phyloP scores from a whole-genome alignment of 2,329 filamentous ascomycete species.

The Cercospora sp. region DNA sequence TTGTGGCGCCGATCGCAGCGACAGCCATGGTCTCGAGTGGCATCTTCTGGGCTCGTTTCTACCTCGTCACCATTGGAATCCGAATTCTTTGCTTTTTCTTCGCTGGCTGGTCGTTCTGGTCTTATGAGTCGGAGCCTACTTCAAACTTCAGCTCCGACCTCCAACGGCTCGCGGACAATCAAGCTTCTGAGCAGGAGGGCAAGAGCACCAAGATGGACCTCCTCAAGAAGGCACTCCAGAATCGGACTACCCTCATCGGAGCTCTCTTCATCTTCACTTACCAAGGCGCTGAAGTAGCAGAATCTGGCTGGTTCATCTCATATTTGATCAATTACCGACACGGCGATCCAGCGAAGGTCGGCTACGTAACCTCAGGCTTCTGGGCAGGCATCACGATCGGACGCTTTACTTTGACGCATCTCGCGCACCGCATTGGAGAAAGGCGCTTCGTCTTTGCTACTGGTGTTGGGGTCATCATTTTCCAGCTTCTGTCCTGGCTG shows the following conservation, averaged over 20 bases:
- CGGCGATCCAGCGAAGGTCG: slow-evolving; percentile 69
- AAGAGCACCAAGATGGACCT: slow-evolving; percentile 53
- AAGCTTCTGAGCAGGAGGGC: slow-evolving; percentile 40
- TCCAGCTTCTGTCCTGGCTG: slow-evolving; percentile 75
- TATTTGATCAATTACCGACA: slow-evolving; percentile 74
- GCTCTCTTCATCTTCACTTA: slow-evolving; percentile 84
- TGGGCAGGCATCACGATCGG: slow-evolving; percentile 54
- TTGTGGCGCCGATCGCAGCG: slow-evolving; percentile 69
- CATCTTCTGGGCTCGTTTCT: slow-evolving; percentile 70
- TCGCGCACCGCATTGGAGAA: slow-evolving; percentile 69
- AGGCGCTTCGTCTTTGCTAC: slow-evolving; percentile 66
- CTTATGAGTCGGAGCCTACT: slow-evolving; percentile 64
- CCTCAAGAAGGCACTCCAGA: slow-evolving; percentile 54
- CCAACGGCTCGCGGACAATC: slow-evolving; percentile 47
- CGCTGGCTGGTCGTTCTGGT: slow-evolving; percentile 67
- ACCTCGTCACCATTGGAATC: slow-evolving; percentile 64
- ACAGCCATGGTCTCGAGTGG: slow-evolving; percentile 68
- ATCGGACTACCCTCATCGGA: slow-evolving; percentile 67
- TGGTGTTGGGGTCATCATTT: slow-evolving; percentile 61
- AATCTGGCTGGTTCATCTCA: slow-evolving; percentile 84
- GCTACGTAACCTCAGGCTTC: slow-evolving; percentile 74
- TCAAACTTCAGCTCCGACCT: slow-evolving; percentile 47
- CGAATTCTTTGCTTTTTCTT: slow-evolving; percentile 59
- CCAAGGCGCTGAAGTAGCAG: slow-evolving; percentile 80
- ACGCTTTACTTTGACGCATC: slow-evolving; percentile 68